Evolutionary conservation across 139 green algal species (phyloP).

Genomic region (Eudorina sp.): DNA sequence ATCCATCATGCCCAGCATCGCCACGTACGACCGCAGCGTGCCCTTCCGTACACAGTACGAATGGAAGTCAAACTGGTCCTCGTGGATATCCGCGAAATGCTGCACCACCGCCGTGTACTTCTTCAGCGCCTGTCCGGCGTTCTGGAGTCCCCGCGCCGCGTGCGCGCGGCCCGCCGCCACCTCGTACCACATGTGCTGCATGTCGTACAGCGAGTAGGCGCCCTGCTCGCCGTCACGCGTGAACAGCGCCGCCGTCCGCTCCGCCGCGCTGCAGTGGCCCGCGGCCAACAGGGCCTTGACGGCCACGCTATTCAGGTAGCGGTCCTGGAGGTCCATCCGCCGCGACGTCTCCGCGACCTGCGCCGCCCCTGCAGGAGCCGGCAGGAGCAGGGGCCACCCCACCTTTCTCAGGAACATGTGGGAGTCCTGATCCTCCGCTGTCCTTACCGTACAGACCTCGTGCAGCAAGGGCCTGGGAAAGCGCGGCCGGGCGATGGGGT

Average conservation of each 20-base stretch:
- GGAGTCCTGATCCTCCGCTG: too few relatives aligned
- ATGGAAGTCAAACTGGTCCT: constrained; percentile 99
- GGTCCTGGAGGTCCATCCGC: constrained; percentile 90
- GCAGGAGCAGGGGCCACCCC: too few relatives aligned
- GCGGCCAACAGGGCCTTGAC: constrained; percentile 74
- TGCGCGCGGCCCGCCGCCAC: constrained; percentile 83
- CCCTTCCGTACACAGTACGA: constrained; percentile 97
- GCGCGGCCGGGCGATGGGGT: too few relatives aligned
- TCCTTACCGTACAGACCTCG: too few relatives aligned
- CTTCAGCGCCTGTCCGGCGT: constrained; percentile 38
- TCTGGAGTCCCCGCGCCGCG: background rate
- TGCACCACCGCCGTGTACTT: constrained; percentile 35
- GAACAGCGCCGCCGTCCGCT: constrained; percentile 89
- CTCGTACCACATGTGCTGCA: constrained; percentile 99
- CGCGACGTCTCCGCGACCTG: constrained; percentile 75
- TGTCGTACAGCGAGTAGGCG: constrained; percentile 92
- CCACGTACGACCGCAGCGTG: constrained; percentile 95
- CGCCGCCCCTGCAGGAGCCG: constrained; percentile 68
- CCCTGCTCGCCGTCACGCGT: constrained; percentile 82
- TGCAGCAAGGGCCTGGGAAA: too few relatives aligned
- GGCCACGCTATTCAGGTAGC: constrained; percentile 93
- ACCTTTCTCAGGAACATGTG: too few relatives aligned
- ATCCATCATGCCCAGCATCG: constrained; percentile 92
- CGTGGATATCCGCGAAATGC: constrained; percentile 91
- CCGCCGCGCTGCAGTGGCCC: constrained; percentile 75